Conservation (phyloP, 495 filamentous ascomycete species). For the Copromyces sp. region DNA sequence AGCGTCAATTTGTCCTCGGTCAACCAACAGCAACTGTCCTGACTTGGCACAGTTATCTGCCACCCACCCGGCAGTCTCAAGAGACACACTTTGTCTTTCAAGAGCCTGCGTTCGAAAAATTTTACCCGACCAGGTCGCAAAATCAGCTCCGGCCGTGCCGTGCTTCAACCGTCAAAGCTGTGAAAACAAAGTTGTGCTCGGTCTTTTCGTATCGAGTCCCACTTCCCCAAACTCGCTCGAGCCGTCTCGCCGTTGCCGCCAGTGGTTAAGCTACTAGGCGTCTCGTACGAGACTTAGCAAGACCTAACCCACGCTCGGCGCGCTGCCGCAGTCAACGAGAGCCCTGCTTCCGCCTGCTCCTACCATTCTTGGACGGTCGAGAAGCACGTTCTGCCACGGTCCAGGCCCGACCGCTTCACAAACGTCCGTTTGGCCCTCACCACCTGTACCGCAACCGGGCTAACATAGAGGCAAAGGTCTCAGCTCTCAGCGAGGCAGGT, state of each 20-base stretch:
- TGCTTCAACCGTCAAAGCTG: not conserved
- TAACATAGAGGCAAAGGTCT: not conserved
- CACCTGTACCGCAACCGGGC: not conserved
- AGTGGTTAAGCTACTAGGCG: slow-evolving; percentile 1
- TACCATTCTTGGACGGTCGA: not conserved
- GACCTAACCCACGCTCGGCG: slow-evolving; percentile 11
- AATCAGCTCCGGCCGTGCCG: slow-evolving; percentile 2
- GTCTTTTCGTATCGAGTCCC: slow-evolving; percentile 1
- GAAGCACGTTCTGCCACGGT: not conserved
- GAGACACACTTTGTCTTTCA: not conserved
- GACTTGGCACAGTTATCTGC: not conserved
- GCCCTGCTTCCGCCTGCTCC: not conserved
- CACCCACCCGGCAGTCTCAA: not conserved
- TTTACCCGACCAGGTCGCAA: not conserved
- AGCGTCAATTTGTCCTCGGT: not conserved
- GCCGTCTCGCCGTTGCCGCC: slow-evolving; percentile 1
- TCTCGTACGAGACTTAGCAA: slow-evolving; percentile 11
- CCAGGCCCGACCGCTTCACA: not conserved
- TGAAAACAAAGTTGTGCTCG: not conserved
- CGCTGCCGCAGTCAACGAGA: slow-evolving; percentile 14
- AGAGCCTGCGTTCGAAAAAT: not conserved
- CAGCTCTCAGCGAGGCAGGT: not conserved
- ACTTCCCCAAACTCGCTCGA: slow-evolving; percentile 3
- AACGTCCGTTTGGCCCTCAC: not conserved
- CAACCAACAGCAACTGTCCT: not conserved